A percentile compares a stretch with the other conserved stretches of the same genome.
Conservation (phyloP, 768 basidiomycete species). For the Collybia sordida region DNA sequence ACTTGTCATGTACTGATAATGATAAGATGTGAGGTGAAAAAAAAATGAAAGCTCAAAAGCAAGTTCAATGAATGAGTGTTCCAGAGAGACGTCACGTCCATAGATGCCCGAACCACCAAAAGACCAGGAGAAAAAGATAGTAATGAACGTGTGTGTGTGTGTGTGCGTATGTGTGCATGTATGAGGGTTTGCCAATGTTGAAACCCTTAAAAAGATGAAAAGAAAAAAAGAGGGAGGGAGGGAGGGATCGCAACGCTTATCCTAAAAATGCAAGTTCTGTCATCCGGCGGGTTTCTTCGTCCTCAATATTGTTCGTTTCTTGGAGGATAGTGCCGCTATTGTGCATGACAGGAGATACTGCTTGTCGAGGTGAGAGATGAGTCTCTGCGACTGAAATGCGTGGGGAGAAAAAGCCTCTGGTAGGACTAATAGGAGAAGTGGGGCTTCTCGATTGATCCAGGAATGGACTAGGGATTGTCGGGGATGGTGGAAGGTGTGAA, state of each 20-base stretch:
- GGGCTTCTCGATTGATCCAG: not conserved
- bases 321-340: slow-evolving; percentile 54
- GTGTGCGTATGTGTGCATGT: too few relatives aligned
- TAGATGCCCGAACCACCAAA: too few relatives aligned
- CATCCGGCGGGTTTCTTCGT: slow-evolving; percentile 68
- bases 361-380: slow-evolving; percentile 25
- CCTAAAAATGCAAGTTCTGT: slow-evolving; percentile 71
- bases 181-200: not conserved
- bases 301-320: slow-evolving; percentile 54
- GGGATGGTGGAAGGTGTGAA: slow-evolving; percentile 39
- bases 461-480: slow-evolving; percentile 21
- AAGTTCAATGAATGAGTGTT: too few relatives aligned
- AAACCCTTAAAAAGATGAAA: not conserved
- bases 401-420: slow-evolving; percentile 2
- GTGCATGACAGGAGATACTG: slow-evolving; percentile 61
- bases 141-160: not conserved
- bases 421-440: slow-evolving; percentile 7
- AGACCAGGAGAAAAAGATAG: not conserved
- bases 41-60: too few relatives aligned
- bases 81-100: too few relatives aligned
- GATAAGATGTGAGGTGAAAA: too few relatives aligned
- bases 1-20: too few relatives aligned
- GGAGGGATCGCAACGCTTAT: slow-evolving; percentile 13
- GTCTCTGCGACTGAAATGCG: slow-evolving; percentile 8
- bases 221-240: not conserved